Evolutionary conservation across 2,329 filamentous ascomycete genomes (phyloP).

Genomic region (Neofusicoccum ribis): DNA sequence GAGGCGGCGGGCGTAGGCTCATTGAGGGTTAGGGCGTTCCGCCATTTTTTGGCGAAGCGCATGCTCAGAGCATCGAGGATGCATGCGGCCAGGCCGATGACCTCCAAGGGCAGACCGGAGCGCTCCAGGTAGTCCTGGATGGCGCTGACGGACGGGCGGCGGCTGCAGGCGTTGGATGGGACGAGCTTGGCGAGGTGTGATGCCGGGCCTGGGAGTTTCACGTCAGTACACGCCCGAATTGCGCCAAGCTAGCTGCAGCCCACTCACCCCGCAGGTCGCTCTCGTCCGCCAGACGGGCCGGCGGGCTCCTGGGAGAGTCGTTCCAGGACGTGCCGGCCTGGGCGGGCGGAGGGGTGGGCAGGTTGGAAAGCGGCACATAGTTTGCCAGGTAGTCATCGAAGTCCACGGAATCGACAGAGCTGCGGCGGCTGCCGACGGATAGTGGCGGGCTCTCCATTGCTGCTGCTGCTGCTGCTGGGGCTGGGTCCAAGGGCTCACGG

Average conservation of each 20-base stretch:
- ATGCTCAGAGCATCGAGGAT: slow-evolving; percentile 37
- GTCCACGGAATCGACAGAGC: slow-evolving; percentile 35
- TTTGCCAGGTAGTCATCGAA: slow-evolving; percentile 41
- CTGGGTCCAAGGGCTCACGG: neutral
- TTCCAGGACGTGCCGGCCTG: neutral
- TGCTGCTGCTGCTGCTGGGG: neutral
- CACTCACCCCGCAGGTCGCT: slow-evolving; percentile 17
- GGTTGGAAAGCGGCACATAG: slow-evolving; percentile 40
- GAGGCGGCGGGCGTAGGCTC: slow-evolving; percentile 22
- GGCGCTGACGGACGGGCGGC: slow-evolving; percentile 28
- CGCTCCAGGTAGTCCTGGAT: slow-evolving; percentile 34
- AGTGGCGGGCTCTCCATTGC: slow-evolving; percentile 22
- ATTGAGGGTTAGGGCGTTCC: slow-evolving; percentile 27
- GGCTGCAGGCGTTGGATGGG: slow-evolving; percentile 33
- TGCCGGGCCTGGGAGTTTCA: slow-evolving; percentile 30
- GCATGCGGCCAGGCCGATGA: slow-evolving; percentile 40
- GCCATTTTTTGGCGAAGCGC: slow-evolving; percentile 35
- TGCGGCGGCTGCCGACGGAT: slow-evolving; percentile 16
- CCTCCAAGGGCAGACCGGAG: slow-evolving; percentile 34
- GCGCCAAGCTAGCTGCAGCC: neutral
- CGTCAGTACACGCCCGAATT: slow-evolving; percentile 6
- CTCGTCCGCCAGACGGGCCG: slow-evolving; percentile 1
- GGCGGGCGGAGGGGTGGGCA: slow-evolving; percentile 40
- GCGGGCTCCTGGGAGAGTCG: neutral
- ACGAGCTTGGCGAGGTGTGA: slow-evolving; percentile 38